Percentiles rank a stretch among this genome's conserved stretches.
These are phyloP conservation scores for Ceratorhiza oryzae-sativae DNA, from an alignment of 1,284 basidiomycete genomes.

Conservation along the genomic window DNA sequence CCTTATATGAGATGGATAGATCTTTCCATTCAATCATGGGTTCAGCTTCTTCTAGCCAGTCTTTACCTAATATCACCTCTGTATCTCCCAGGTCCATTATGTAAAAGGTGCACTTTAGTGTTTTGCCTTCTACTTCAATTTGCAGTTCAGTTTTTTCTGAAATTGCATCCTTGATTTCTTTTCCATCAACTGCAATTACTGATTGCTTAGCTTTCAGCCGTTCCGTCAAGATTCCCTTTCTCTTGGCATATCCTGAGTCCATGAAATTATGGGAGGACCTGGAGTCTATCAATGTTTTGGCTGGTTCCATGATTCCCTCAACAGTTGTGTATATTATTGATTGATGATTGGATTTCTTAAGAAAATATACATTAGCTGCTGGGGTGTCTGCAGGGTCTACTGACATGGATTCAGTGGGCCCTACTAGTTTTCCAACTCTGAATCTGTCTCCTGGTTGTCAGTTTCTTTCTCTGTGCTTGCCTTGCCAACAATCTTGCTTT, in stretches of 20 bases:
- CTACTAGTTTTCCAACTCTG: neutral
- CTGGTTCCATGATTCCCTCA: constrained; percentile 11
- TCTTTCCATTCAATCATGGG: too few species aligned
- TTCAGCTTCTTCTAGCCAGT: neutral
- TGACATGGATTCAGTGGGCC: neutral
- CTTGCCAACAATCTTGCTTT: neutral
- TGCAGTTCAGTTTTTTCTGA: too few species aligned
- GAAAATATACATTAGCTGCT: neutral
- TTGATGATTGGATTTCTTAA: neutral
- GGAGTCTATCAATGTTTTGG: constrained; percentile 12
- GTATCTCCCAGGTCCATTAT: too few species aligned
- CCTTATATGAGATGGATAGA: too few species aligned
- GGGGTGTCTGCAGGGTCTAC: too few species aligned
- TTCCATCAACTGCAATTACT: neutral
- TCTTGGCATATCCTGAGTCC: too few species aligned
- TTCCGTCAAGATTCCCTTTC: neutral
- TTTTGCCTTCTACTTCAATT: too few species aligned
- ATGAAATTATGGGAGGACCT: constrained; percentile 19
- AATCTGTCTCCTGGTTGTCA: too few species aligned
- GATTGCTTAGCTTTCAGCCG: neutral
- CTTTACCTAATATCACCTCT: too few species aligned
- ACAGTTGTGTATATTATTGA: constrained; percentile 2
- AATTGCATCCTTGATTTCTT: neutral
- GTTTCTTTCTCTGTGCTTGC: neutral
- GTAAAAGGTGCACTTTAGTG: too few species aligned